These are phyloP conservation scores for Penicillium sp. DNA, from an alignment of 2,329 filamentous ascomycete species.

Conservation along the genomic window DNA sequence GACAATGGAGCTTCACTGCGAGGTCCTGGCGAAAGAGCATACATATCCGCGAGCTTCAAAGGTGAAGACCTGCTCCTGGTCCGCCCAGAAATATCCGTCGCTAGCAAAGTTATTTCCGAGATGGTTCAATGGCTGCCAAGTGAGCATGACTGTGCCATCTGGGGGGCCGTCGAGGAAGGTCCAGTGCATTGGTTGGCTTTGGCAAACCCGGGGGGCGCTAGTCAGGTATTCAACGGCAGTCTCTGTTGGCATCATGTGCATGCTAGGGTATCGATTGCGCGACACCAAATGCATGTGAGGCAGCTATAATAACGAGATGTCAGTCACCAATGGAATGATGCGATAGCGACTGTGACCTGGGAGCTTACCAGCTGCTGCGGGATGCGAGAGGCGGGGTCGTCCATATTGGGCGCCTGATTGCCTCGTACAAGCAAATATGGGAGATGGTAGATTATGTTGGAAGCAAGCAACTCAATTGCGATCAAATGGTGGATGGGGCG, in stretches of 20 bases:
- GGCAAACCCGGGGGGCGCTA: slow-evolving; percentile 79
- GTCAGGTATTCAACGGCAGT: slow-evolving; percentile 83
- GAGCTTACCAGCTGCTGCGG: slow-evolving; percentile 46
- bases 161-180: slow-evolving; percentile 81
- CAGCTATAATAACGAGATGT: slow-evolving; percentile 55
- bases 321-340: slow-evolving; percentile 7
- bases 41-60: slow-evolving; percentile 72
- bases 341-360: slow-evolving; percentile 17
- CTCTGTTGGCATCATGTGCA: slow-evolving; percentile 69
- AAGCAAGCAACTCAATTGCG: slow-evolving; percentile 10
- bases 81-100: slow-evolving; percentile 90
- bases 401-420: slow-evolving; percentile 39
- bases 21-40: slow-evolving; percentile 30
- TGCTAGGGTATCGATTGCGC: slow-evolving; percentile 74
- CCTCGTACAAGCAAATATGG: slow-evolving; percentile 4
- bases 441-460: background rate
- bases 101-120: slow-evolving; percentile 76
- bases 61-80: slow-evolving; percentile 74
- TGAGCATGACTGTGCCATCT: slow-evolving; percentile 79
- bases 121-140: slow-evolving; percentile 80
- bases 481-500: slow-evolving; percentile 8
- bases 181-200: slow-evolving; percentile 87
- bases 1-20: background rate
- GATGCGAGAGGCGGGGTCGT: slow-evolving; percentile 49
- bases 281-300: slow-evolving; percentile 90